Evolutionary conservation across 495 filamentous ascomycete genomes (phyloP).

Genomic region (Cenococcum geophilum): DNA sequence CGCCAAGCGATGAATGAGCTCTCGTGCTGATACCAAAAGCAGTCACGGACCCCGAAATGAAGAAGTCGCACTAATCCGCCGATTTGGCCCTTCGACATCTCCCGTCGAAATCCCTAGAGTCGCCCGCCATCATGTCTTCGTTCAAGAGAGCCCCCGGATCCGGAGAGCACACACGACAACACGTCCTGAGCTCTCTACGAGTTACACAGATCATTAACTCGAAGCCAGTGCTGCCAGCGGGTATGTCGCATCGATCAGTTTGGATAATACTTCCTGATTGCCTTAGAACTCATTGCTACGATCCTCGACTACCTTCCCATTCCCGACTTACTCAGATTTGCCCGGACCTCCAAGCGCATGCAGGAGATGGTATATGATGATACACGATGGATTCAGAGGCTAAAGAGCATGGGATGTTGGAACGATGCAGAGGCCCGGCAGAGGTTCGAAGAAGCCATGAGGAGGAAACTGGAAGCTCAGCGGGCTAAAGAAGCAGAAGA

Average conservation of each 20-base stretch:
- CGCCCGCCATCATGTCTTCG: constrained; percentile 54
- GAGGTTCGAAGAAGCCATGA: constrained; percentile 67
- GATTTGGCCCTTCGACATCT: not conserved
- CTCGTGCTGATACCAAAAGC: not conserved
- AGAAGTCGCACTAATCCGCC: not conserved
- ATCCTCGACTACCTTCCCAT: constrained; percentile 87
- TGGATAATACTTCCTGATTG: constrained; percentile 10
- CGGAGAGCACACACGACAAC: constrained; percentile 45
- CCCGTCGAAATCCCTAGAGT: constrained; percentile 37
- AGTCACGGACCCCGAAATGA: not conserved
- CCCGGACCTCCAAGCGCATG: constrained; percentile 80
- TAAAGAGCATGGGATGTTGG: constrained; percentile 87
- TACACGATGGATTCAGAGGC: constrained; percentile 79
- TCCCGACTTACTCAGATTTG: constrained; percentile 75
- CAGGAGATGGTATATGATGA: constrained; percentile 99
- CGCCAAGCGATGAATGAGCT: not conserved
- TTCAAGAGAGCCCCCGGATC: constrained; percentile 55
- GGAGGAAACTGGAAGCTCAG: constrained; percentile 57
- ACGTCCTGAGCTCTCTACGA: constrained; percentile 68
- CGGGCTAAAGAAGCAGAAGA: constrained; percentile 49
- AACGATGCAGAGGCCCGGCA: constrained; percentile 79
- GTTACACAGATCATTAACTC: constrained; percentile 68
- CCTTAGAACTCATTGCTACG: constrained; percentile 73
- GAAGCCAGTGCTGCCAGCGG: constrained; percentile 72
- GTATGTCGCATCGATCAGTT: constrained; percentile 40